Evolutionary conservation across 31 red algal genomes (phyloP).

Genomic region (Asparagopsis taxiformis): DNA sequence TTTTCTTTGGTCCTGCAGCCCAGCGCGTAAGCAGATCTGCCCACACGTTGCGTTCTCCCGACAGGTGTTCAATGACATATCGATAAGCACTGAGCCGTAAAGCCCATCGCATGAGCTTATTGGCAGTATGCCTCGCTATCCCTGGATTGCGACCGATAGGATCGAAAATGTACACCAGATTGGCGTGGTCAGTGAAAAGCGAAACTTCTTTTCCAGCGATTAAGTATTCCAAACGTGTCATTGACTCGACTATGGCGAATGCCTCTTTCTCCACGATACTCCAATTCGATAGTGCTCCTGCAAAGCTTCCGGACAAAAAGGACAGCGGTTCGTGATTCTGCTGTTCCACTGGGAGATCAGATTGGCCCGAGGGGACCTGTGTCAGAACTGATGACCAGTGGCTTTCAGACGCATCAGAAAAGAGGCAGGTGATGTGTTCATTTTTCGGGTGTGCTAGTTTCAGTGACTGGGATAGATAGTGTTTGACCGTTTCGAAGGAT

Average conservation of each 20-base stretch:
- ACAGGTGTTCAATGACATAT: constrained; percentile 26
- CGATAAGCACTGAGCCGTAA: background rate
- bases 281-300: constrained; percentile 4
- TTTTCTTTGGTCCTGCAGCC: constrained; percentile 6
- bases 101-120: constrained; percentile 8
- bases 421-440: constrained; percentile 9
- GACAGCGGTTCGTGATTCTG: constrained; percentile 13
- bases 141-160: background rate
- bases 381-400: constrained; percentile 18
- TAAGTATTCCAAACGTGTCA: constrained; percentile 12
- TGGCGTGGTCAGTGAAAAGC: constrained; percentile 31
- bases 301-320: constrained; percentile 22
- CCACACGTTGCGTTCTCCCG: constrained; percentile 25
- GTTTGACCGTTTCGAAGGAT: background rate
- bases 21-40: constrained; percentile 39
- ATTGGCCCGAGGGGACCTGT: background rate
- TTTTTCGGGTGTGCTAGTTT: constrained; percentile 1
- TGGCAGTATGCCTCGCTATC: background rate
- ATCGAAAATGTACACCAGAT: constrained; percentile 20
- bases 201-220: background rate
- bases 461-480: background rate
- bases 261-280: constrained; percentile 29
- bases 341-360: background rate
- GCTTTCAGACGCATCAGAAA: constrained; percentile 32
- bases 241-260: constrained; percentile 16